Percentiles rank a stretch among this genome's conserved stretches.
Conservation (phyloP, 768 basidiomycete genomes). For the Glaciozyma antarctica region DNA sequence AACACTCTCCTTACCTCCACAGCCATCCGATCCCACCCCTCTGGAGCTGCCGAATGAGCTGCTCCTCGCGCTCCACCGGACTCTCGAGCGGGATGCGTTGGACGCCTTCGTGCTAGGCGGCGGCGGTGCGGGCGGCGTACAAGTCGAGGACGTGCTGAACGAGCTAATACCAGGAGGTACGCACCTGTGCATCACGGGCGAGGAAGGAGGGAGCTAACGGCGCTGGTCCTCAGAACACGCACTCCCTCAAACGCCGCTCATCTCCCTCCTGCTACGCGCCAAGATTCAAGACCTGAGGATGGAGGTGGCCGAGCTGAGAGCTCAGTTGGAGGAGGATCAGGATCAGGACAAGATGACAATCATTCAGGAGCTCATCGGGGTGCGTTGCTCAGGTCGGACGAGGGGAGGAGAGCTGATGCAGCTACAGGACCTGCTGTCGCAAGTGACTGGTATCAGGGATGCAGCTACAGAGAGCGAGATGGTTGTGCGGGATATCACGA, state of each 20-base stretch:
- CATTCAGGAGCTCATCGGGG: conserved; percentile 94
- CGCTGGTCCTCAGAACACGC: conserved; percentile 54
- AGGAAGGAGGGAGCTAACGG: neutral
- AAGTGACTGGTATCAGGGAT: conserved; percentile 92
- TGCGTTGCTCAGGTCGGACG: conserved; percentile 40
- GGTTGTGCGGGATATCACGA: conserved; percentile 87
- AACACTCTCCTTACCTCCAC: too few relatives aligned
- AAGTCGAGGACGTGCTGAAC: conserved; percentile 29
- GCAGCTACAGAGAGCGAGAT: conserved; percentile 96
- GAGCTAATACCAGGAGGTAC: conserved; percentile 28
- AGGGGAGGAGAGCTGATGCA: neutral
- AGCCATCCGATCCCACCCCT: neutral
- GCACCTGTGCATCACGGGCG: neutral
- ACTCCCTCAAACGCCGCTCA: conserved; percentile 58
- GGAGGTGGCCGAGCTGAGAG: conserved; percentile 61
- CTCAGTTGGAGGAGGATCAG: conserved; percentile 62
- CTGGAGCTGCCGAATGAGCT: conserved; percentile 27
- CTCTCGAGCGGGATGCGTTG: conserved; percentile 22
- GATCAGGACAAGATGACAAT: conserved; percentile 79
- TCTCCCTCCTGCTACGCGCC: conserved; percentile 59
- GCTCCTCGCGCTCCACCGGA: conserved; percentile 14
- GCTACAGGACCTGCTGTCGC: conserved; percentile 73
- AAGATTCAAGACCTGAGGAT: conserved; percentile 60
- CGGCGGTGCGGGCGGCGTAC: conserved; percentile 5
- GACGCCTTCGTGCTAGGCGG: conserved; percentile 25